Conservation (phyloP, 805 yeast genomes). For the Spathaspora arborariae region DNA sequence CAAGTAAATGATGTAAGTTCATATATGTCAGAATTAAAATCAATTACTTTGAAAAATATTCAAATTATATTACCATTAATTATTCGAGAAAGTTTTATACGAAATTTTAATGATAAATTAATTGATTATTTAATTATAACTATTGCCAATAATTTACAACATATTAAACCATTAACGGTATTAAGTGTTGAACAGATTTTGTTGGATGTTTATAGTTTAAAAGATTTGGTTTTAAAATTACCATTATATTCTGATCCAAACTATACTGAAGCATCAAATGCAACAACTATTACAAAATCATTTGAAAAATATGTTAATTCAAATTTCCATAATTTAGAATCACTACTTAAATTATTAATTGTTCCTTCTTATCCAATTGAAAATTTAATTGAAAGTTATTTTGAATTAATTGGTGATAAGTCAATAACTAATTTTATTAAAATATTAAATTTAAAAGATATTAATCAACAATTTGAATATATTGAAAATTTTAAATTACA, state of each 20-base stretch:
- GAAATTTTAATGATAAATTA: conserved; percentile 72
- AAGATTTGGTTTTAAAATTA: conserved; percentile 45
- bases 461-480: conserved; percentile 30
- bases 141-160: conserved; percentile 53
- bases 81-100: conserved; percentile 64
- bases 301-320: conserved; percentile 41
- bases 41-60: conserved; percentile 41
- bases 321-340: conserved; percentile 47
- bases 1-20: conserved; percentile 70
- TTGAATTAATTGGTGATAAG: conserved; percentile 62
- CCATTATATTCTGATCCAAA: conserved; percentile 41
- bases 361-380: conserved; percentile 59
- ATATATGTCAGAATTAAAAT: conserved; percentile 58
- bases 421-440: conserved; percentile 61
- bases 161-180: conserved; percentile 64
- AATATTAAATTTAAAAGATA: conserved; percentile 60
- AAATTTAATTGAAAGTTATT: conserved; percentile 62
- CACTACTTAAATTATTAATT: conserved; percentile 63
- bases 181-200: conserved; percentile 77
- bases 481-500: conserved; percentile 36
- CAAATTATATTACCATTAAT: conserved; percentile 50
- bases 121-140: conserved; percentile 60
- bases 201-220: conserved; percentile 66
- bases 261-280: conserved; percentile 20
- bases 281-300: conserved; percentile 13